These are phyloP conservation scores for Penicillium lividum DNA, from an alignment of 495 filamentous ascomycete genomes.

Conservation along the genomic window DNA sequence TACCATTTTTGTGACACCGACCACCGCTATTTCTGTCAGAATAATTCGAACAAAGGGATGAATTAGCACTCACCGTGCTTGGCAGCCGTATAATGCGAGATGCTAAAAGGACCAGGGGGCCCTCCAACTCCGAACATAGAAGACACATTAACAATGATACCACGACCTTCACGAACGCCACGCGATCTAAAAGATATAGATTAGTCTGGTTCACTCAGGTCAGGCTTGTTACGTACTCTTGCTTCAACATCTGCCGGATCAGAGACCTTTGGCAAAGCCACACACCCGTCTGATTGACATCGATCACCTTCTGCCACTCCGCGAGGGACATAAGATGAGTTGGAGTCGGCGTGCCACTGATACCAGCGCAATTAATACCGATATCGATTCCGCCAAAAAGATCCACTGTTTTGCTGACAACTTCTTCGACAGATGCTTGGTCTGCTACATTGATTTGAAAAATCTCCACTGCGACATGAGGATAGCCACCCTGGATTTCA, in stretches of 20 bases:
- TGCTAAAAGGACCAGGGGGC: constrained; percentile 22
- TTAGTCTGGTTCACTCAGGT: not conserved
- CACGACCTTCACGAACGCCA: constrained; percentile 25
- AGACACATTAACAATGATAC: constrained; percentile 34
- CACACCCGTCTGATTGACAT: constrained; percentile 49
- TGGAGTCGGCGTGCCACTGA: constrained; percentile 18
- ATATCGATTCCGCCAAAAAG: constrained; percentile 53
- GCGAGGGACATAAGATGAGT: constrained; percentile 35
- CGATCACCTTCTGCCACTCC: constrained; percentile 44
- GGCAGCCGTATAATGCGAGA: constrained; percentile 38
- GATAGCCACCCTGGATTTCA: constrained; percentile 13
- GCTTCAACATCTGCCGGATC: constrained; percentile 51
- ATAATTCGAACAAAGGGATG: not conserved
- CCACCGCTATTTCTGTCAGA: constrained; percentile 21
- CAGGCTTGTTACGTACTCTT: constrained; percentile 31
- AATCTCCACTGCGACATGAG: constrained; percentile 14
- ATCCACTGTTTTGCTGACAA: constrained; percentile 18
- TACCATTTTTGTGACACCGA: constrained; percentile 46
- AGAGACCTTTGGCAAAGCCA: constrained; percentile 49
- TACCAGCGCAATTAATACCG: constrained; percentile 50
- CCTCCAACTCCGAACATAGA: constrained; percentile 30
- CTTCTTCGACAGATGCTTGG: constrained; percentile 22
- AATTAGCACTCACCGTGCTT: constrained; percentile 41
- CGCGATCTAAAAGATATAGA: constrained; percentile 11
- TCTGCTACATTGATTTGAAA: constrained; percentile 23